Evolutionary conservation across 441 rosid genomes (phyloP), one percentile per base, ranked within the genome.

Genomic region (Adansonia grandidieri): DNA sequence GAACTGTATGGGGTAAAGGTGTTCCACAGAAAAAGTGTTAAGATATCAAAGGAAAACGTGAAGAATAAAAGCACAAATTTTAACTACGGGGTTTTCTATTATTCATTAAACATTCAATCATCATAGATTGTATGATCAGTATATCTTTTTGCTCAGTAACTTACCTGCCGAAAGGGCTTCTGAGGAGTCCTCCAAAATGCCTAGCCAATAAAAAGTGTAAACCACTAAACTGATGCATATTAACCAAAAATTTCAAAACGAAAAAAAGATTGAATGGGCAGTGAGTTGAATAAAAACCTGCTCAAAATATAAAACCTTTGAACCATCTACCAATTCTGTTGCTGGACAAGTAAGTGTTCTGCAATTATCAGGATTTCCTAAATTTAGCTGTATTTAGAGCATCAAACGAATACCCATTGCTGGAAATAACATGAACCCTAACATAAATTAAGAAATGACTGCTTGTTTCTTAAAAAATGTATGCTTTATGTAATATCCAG

Each of bases 101-200:
- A 17, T 5, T 62, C 17, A 28, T 13, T 62, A 28, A 62, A 28
- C 2, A n/a, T 17, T 32, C 60, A 9, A 63, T 63, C 11, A 11
- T 47, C 58, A 64, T 51, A 14, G 65, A 72, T 9, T 45, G 28
- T 42, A 9, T 2, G 2, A 51, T 54, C 19, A 8, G 51, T 40
- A 9, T 28, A 63, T 6, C 68, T 22, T 40, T 28, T 64, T 17
- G 50, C 53, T 53, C 72, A 40, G 60, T 47, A 73, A 19, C 73
- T 64, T 80, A 95, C 99, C 95, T 93, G 95, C 45, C 97, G 92
- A 83, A 93, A 95, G 9, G 99, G 99, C 86, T 93, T 95, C 80
- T 90, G 92, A 60, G 98, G 98, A 83, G 95, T 93, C 72, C 98
- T 88, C 95, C 97, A 92, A 82, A 95, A 95, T 45, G 98, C 97